Conservation (phyloP, 2,329 filamentous ascomycete species). For the Scleromitrula shiraiana region DNA sequence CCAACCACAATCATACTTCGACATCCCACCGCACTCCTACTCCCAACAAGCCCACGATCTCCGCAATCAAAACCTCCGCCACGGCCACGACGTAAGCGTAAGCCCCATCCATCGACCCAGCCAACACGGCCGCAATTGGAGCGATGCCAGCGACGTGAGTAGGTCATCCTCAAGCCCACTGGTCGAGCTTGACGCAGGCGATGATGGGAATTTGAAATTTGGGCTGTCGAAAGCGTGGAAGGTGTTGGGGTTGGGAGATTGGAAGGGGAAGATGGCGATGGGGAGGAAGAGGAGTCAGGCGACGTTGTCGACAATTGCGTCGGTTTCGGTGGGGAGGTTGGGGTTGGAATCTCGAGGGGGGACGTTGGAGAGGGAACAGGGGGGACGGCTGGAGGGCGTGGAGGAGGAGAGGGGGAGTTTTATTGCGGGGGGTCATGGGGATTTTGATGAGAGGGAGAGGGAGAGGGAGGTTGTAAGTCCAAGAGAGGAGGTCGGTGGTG, state of each 20-base stretch:
- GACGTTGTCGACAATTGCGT: neutral
- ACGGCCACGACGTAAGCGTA: neutral
- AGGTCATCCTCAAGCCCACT: neutral
- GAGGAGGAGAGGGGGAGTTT: constrained; percentile 6
- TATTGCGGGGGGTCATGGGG: neutral
- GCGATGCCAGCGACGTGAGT: constrained; percentile 6
- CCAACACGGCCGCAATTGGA: constrained; percentile 10
- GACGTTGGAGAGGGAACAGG: neutral
- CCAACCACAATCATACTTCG: constrained; percentile 3
- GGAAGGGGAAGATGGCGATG: neutral
- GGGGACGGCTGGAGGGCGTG: neutral
- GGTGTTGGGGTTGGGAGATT: neutral
- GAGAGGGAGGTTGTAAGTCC: neutral
- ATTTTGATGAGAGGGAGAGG: neutral
- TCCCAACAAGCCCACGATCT: neutral
- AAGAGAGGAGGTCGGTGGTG: neutral
- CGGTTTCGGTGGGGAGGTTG: too few species aligned
- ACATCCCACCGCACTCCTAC: neutral
- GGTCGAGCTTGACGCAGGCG: constrained; percentile 6
- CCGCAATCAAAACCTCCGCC: constrained; percentile 3
- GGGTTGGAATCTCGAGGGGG: neutral
- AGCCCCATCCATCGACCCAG: neutral
- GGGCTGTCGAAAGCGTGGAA: constrained; percentile 2
- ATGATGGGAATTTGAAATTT: constrained; percentile 3
- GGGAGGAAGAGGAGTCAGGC: neutral